Percentiles rank a stretch among this genome's conserved stretches.
Conservation (phyloP, 371 early-diverging fungal genomes). For the Rhizomucor pusillus region DNA sequence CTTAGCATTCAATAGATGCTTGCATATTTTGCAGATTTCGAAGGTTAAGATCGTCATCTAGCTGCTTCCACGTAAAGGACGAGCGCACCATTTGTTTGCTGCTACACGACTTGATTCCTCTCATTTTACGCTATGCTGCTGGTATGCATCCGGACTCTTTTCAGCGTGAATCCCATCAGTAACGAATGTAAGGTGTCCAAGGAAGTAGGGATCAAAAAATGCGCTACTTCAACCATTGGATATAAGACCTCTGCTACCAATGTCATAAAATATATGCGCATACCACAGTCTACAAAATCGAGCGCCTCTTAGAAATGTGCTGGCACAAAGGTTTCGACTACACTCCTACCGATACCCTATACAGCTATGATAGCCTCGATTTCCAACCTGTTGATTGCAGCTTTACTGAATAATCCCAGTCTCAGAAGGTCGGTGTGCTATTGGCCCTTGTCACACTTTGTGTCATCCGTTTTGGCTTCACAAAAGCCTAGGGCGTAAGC, state of each 20-base stretch:
- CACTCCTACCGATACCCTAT: background rate
- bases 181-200: background rate
- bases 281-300: background rate
- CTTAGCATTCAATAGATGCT: background rate
- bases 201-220: background rate
- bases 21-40: background rate
- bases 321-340: background rate
- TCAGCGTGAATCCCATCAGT: background rate
- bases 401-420: background rate
- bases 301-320: background rate
- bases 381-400: background rate
- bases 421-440: background rate
- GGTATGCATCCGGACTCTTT: background rate
- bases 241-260: background rate
- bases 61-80: background rate
- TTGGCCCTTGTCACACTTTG: background rate
- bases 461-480: background rate
- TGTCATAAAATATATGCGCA: background rate
- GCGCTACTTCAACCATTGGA: background rate
- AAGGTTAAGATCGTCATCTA: background rate
- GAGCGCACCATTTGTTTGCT: background rate
- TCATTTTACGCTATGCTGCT: background rate
- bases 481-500: conserved; percentile 1
- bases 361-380: background rate
- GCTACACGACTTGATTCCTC: background rate